A percentile compares a stretch with the other conserved stretches of the same genome.
These are phyloP conservation scores for Amylocarpus encephaloides DNA, from an alignment of 2,329 filamentous ascomycete species.

Conservation along the genomic window DNA sequence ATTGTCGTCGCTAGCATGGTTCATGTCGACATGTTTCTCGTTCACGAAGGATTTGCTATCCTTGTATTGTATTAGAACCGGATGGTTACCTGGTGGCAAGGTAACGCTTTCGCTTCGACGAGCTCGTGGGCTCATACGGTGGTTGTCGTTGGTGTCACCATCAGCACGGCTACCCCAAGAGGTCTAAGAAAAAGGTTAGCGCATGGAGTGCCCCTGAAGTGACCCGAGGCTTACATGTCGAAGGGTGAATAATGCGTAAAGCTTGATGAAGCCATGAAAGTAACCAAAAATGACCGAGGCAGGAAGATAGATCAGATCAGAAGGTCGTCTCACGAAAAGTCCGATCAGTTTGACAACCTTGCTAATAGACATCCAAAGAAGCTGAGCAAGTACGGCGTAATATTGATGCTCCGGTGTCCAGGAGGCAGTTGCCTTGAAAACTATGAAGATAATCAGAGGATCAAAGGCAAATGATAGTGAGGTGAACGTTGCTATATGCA, in stretches of 20 bases:
- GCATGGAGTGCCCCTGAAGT: not conserved
- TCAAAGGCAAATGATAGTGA: constrained; percentile 80
- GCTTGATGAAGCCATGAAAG: constrained; percentile 86
- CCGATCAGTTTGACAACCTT: constrained; percentile 89
- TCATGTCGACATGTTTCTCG: constrained; percentile 8
- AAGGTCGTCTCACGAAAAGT: constrained; percentile 77
- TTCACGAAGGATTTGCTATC: constrained; percentile 31
- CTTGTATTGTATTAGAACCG: constrained; percentile 39
- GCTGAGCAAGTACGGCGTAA: constrained; percentile 54
- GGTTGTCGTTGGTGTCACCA: constrained; percentile 75
- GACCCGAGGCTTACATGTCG: constrained; percentile 61
- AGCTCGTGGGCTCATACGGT: constrained; percentile 41
- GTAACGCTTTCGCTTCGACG: constrained; percentile 35
- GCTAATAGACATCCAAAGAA: constrained; percentile 75
- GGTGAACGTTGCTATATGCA: constrained; percentile 87
- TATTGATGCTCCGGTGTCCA: constrained; percentile 50
- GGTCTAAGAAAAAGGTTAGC: constrained; percentile 52
- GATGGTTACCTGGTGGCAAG: constrained; percentile 38
- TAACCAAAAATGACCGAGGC: constrained; percentile 89
- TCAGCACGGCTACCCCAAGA: constrained; percentile 93
- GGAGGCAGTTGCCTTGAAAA: constrained; percentile 59
- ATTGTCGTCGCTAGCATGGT: constrained; percentile 1
- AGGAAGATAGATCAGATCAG: constrained; percentile 72
- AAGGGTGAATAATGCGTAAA: constrained; percentile 77
- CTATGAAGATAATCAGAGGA: constrained; percentile 61